Base-by-base conservation (phyloP, 805 yeast genomes). In the Candida saitoana region DNA sequence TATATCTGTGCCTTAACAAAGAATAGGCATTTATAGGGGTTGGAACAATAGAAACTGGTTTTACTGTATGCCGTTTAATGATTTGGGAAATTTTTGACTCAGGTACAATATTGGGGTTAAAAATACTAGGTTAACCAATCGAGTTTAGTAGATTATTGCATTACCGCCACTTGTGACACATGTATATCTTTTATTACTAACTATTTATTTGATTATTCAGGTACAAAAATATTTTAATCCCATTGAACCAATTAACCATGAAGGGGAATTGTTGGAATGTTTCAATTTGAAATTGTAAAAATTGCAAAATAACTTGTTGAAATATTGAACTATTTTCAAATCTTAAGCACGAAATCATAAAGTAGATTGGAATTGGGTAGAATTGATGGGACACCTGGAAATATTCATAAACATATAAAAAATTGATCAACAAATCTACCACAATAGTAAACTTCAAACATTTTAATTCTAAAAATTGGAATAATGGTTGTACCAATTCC, bases 391-490 rank as follows among this genome's bases (percentile, higher is more conserved):
- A 36, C 4, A n/a, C 16, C 3, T 18, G 5, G 12, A 31, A 32
- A 32, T 31, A 39, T 24, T 49, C 55, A 7, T 41, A 34, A n/a
- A 45, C 15, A 40, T 51, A 53, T 11, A 48, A 33, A 18, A 44
- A 20, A 3, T 44, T 9, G 17, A 39, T 40, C 2, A 40, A 14
- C 17, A 45, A 32, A 18, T 52, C 57, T 3, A 47, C 14, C 3
- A 41, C 34, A 5, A 54, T 49, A 7, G 60, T 56, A 8, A 43
- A 27, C 11, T 43, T 12, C n/a, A 58, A 39, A 22, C 44, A 19
- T 25, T 32, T 38, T 7, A 45, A 42, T 36, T 58, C 63, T 20
- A 57, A 40, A 36, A 42, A 41, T 16, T 40, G 39, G 31, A 53
- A 39, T 17, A 53, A 38, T 1, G 60, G 58, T 2, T 36, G 18